Evolutionary conservation across 306 rosid species (phyloP).

Genomic region (Casuarina equisetifolia): DNA sequence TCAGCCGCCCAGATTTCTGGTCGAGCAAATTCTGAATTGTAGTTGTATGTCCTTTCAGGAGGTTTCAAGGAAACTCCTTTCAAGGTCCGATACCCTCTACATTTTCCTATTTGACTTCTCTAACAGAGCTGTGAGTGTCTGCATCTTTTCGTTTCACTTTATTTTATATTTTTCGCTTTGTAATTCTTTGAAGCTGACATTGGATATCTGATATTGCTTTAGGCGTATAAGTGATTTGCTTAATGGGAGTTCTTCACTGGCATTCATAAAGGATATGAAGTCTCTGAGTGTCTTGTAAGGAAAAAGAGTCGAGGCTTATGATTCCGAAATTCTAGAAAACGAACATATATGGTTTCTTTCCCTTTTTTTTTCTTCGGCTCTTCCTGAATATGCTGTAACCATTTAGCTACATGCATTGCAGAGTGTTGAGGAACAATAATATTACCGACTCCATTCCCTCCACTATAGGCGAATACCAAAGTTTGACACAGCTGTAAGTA

Average conservation of each 20-base stretch:
- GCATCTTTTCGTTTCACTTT: background rate
- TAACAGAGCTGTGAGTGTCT: background rate
- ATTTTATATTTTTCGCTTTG: slow-evolving; percentile 21
- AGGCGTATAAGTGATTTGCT: slow-evolving; percentile 66
- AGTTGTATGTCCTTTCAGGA: slow-evolving; percentile 45
- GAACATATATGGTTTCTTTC: too few relatives aligned
- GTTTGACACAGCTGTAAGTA: too few relatives aligned
- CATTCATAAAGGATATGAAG: slow-evolving; percentile 28
- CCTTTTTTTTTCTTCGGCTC: background rate
- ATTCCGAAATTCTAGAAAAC: background rate
- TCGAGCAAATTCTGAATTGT: too few relatives aligned
- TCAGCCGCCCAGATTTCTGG: too few relatives aligned
- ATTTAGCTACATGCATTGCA: too few relatives aligned
- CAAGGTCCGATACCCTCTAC: slow-evolving; percentile 62
- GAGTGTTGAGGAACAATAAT: too few relatives aligned
- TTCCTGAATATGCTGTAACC: too few relatives aligned
- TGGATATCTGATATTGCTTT: slow-evolving; percentile 18
- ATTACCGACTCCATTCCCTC: too few relatives aligned
- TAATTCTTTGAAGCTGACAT: background rate
- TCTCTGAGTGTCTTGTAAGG: slow-evolving; percentile 59
- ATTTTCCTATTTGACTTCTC: background rate
- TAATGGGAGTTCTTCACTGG: slow-evolving; percentile 72
- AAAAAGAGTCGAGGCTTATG: slow-evolving; percentile 3
- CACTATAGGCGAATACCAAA: too few relatives aligned
- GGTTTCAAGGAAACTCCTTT: slow-evolving; percentile 81